Evolutionary conservation across 139 green algal species (phyloP).

Genomic region (Micromonas pusilla): DNA sequence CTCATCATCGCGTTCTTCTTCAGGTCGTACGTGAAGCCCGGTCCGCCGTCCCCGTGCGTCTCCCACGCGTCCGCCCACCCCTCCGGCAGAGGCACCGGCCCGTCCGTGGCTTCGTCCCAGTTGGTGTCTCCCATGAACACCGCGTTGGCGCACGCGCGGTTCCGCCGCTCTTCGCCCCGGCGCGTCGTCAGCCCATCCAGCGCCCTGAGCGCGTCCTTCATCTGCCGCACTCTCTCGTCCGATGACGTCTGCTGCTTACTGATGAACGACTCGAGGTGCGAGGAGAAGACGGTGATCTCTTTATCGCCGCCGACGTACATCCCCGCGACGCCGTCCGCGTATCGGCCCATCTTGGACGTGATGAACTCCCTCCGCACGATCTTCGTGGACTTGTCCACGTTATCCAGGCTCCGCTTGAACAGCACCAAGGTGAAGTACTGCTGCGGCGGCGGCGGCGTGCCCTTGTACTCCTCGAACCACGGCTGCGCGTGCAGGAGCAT

Average conservation of each 20-base stretch:
- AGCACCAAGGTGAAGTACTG: slow-evolving; percentile 34
- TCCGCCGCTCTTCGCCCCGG: background rate
- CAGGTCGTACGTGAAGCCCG: slow-evolving; percentile 40
- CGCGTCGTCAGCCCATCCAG: background rate
- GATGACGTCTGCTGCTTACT: slow-evolving; percentile 28
- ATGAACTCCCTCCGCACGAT: slow-evolving; percentile 14
- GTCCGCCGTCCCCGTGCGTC: slow-evolving; percentile 22
- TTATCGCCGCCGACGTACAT: background rate
- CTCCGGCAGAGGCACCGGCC: slow-evolving; percentile 29
- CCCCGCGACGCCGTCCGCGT: slow-evolving; percentile 21
- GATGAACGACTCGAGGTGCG: slow-evolving; percentile 40
- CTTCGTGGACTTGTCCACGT: background rate
- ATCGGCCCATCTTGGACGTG: slow-evolving; percentile 41
- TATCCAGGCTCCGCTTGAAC: slow-evolving; percentile 10
- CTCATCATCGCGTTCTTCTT: slow-evolving; percentile 40
- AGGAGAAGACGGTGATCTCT: slow-evolving; percentile 29
- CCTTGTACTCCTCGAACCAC: slow-evolving; percentile 34
- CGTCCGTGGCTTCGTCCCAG: slow-evolving; percentile 43
- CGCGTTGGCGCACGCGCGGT: slow-evolving; percentile 8
- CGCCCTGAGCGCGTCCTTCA: slow-evolving; percentile 17
- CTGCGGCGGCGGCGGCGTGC: slow-evolving; percentile 18
- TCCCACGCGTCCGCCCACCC: slow-evolving; percentile 40
- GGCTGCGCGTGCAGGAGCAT: slow-evolving; percentile 15
- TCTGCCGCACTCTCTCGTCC: slow-evolving; percentile 32
- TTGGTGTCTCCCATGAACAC: slow-evolving; percentile 46